Evolutionary conservation across 1,284 basidiomycete species (phyloP), one percentile per base, ranked within the genome.

Genomic region (Phenoliferia sp.): DNA sequence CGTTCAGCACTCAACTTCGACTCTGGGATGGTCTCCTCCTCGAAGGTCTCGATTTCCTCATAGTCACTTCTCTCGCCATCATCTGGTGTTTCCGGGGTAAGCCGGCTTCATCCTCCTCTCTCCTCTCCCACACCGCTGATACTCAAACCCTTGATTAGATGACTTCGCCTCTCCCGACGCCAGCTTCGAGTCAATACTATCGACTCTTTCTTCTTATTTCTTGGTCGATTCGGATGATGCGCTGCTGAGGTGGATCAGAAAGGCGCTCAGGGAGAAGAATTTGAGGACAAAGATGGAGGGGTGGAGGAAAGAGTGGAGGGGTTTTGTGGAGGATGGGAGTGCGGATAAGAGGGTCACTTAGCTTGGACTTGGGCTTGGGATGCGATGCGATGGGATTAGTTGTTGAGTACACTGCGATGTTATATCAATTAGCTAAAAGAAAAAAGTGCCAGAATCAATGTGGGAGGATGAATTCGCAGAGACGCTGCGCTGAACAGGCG

Each of bases 11-110:
- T 56, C 94, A 97, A 81, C 81, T 99, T 50, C 85, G 96, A 66
- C 78, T 99, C 29, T 99, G 95, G 95, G 95, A 99, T 79, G 90
- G 86, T 1, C 90, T 95, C 76, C 82, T 97, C 59, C 80, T 95
- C 29, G 93, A 97, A 71, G 96, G 96, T 6, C 85, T 87, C 74
- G 94, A 99, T 77, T 83, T 94, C 9, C 90, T 97, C 71, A 83
- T 97, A 56, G 84, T 91, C 36, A 86, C 91, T 1, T 89, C 92
- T 0, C 80, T 96, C 0, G 91, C 90, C 0, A 87, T 99, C 69
- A 84, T 99, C 35, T 98, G 93, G 92, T 86, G 87, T 12, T 91
- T 92, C 76, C 83, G 86, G 82, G 88, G 90, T 92, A 67, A n/a
- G n/a, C n/a, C 73, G 82, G 29, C 31, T 4, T 39, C n/a, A 56